Evolutionary conservation across 352 stramenopile species (phyloP), one percentile per base, ranked within the genome.

Genomic region (Hyaloperonospora brassicae): DNA sequence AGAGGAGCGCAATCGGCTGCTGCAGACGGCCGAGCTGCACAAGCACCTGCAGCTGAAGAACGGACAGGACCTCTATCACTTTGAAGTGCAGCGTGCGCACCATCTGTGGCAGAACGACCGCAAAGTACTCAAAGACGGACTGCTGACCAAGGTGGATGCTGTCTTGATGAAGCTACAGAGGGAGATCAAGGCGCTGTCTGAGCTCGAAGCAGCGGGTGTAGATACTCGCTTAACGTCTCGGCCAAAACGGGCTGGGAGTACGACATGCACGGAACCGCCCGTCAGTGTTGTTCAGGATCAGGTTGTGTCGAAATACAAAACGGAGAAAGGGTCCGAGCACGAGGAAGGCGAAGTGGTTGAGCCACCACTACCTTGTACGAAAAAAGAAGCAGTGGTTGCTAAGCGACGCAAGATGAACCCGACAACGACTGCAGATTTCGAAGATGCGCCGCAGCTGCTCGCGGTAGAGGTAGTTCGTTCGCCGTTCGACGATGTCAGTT

Each of bases 11-110:
- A 87, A 84, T 39, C 73, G 75, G 4, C 50, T 88, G 52, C 63
- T 92, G 40, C 73, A 89, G 56, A 83, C 66, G 0, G 82, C 82
- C 2, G 76, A 89, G 59, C 78, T 84, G 59, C 82, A 92, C 65
- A 86, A 87, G 59, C 85, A 84, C 50, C 58, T 92, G 24, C 82
- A 92, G 66, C 64, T 92, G n/a, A 88, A 87, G 57, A 92, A 92
- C 63, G 76, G 71, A 43, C 60, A 86, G 44, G 79, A 92, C 36
- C 65, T 92, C 11, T 84, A 86, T 53, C 72, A 67, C n/a, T 89
- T 88, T 59, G 79, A 89, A 47, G 67, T 87, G 25, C 79, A 92
- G 57, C 70, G 71, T 17, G 79, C 79, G 0, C 59, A 87, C 25
- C 67, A 92, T 54, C 59, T 92, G 34, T 89, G 73, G 68, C 42